Evolutionary conservation across 257 asterid genomes (phyloP), one percentile per base, ranked within the genome.

Genomic region (Solanum virginianum): DNA sequence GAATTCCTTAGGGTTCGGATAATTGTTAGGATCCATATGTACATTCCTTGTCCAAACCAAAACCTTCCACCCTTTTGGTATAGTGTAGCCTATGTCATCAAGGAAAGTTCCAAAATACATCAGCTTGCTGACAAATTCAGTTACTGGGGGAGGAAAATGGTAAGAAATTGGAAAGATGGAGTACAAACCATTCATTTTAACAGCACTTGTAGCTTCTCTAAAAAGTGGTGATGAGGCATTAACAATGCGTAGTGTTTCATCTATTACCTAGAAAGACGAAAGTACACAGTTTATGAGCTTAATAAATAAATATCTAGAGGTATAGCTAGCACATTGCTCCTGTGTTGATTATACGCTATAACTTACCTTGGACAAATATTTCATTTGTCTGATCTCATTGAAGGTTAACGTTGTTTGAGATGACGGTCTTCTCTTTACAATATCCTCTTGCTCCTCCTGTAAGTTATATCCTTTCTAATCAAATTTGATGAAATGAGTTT

Each of bases 11-110:
- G 85, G 85, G 26, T 66, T 80, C n/a, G 29, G 36, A 39, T 53
- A 49, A 59, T 62, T 66, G 26, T 65, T 68, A 57, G 81, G 81
- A 51, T 80, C 81, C 60, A 85, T 51, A 68, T 85, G 85, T 36
- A 85, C 85, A 8, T 54, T 66, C 43, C 87, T 80, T 39, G 82
- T 65, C 87, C 87, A 85, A 8, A 75, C 57, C 51, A 85, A 22
- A 2, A 85, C 84, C 51, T 72, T 85, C 85, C 87, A 85, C 41
- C 84, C 84, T 41, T 85, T 66, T 14, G 87, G 87, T 62, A 85
- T 79, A 7, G 22, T 85, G 29, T 85, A 77, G 11, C 84, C 87
- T 85, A 65, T 29, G n/a, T 15, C 7, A 74, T 11, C 15, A 36
- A 69, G 26, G 45, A 2, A 69, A 69, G 14, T 36, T 36, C 77